These are phyloP conservation scores for Hypoxylon rickii DNA, from an alignment of 495 filamentous ascomycete species.

Conservation along the genomic window DNA sequence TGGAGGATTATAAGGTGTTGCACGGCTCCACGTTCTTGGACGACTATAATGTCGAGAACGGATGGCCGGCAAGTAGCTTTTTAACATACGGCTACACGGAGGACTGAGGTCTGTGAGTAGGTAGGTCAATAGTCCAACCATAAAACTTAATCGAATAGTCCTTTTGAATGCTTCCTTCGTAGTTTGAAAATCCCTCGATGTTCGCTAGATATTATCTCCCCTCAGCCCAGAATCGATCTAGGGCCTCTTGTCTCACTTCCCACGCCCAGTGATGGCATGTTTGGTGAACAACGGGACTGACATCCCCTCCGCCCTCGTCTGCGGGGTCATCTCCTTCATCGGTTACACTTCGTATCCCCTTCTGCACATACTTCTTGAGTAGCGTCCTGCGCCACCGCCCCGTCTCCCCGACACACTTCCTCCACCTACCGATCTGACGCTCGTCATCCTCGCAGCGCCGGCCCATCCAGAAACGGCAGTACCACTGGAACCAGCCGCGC, in stretches of 20 bases:
- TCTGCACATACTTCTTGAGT: conserved; percentile 49
- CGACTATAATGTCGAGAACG: conserved; percentile 36
- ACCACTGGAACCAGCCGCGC: conserved; percentile 59
- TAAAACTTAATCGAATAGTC: too few relatives aligned
- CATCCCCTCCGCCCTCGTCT: conserved; percentile 41
- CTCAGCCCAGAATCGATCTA: conserved; percentile 50
- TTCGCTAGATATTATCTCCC: conserved; percentile 15
- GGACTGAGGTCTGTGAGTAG: conserved; percentile 3
- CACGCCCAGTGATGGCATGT: conserved; percentile 57
- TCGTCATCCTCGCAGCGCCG: conserved; percentile 55
- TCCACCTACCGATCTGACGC: conserved; percentile 52
- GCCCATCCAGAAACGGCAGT: conserved; percentile 53
- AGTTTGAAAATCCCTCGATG: not conserved
- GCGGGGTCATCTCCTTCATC: conserved; percentile 50
- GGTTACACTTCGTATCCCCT: conserved; percentile 49
- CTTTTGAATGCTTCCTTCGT: not conserved
- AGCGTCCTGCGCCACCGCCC: conserved; percentile 51
- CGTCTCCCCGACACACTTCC: conserved; percentile 51
- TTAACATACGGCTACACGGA: conserved; percentile 38
- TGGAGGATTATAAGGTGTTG: conserved; percentile 33
- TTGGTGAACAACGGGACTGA: conserved; percentile 57
- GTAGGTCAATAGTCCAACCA: too few relatives aligned
- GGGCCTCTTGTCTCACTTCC: conserved; percentile 49
- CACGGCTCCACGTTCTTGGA: conserved; percentile 34
- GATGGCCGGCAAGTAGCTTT: conserved; percentile 41